Evolutionary conservation across 73 alveolate genomes (phyloP).

Genomic region (Strombidium stylifer): DNA sequence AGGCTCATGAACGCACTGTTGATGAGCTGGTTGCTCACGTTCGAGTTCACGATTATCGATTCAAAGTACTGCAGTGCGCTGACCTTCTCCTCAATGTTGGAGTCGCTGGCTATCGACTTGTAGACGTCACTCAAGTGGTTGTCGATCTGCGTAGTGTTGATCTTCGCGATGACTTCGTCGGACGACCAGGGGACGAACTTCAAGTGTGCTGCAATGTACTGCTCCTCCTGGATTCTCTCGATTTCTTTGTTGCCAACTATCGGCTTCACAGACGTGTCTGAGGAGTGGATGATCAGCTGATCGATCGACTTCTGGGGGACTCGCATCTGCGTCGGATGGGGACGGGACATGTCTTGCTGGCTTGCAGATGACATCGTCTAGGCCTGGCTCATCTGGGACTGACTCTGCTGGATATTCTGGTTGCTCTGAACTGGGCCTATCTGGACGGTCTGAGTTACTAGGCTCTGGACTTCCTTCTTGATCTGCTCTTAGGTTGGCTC

Average conservation of each 20-base stretch:
- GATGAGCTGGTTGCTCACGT: conserved; percentile 85
- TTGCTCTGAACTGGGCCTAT: too few species aligned
- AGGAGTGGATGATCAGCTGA: conserved; percentile 81
- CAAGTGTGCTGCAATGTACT: conserved; percentile 56
- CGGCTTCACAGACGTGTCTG: conserved; percentile 97
- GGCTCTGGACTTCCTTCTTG: too few species aligned
- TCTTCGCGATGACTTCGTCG: conserved; percentile 78
- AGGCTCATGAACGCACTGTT: conserved; percentile 84
- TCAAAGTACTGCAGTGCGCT: conserved; percentile 92
- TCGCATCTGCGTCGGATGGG: too few species aligned
- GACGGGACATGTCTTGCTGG: too few species aligned
- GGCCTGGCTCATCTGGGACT: too few species aligned
- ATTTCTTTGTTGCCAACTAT: conserved; percentile 95
- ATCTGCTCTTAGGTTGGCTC: too few species aligned
- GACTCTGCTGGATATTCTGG: too few species aligned
- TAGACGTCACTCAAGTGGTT: conserved; percentile 77
- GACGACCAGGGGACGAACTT: conserved; percentile 79
- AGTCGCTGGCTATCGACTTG: conserved; percentile 65
- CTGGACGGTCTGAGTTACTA: too few species aligned
- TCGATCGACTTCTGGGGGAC: conserved; percentile 70
- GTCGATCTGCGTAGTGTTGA: conserved; percentile 71
- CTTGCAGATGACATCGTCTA: too few species aligned
- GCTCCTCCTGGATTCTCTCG: conserved; percentile 77
- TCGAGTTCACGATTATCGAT: conserved; percentile 78
- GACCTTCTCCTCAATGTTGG: conserved; percentile 61